phyloP scores from a whole-genome alignment of 2,329 filamentous ascomycete genomes.

The Hirsutella rhossiliensis region DNA sequence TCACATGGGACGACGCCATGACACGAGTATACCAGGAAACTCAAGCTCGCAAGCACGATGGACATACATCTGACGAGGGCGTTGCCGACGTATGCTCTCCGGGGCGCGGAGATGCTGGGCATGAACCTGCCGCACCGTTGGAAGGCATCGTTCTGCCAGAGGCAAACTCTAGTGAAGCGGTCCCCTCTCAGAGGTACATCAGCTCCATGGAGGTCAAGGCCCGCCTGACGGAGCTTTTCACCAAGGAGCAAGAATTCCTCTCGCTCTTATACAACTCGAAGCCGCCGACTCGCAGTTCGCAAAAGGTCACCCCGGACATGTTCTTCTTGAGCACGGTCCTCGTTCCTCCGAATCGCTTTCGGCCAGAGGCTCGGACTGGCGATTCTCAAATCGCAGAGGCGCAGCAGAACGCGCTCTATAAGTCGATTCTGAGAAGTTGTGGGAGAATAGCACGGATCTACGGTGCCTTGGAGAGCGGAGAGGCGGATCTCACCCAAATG shows the following conservation, averaged over 20 bases:
- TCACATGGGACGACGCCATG: constrained; percentile 61
- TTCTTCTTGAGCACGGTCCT: constrained; percentile 84
- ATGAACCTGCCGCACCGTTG: constrained; percentile 32
- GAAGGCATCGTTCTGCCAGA: constrained; percentile 22
- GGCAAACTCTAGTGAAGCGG: constrained; percentile 12
- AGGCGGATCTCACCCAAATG: constrained; percentile 51
- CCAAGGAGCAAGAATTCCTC: constrained; percentile 76
- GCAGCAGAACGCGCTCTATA: constrained; percentile 80
- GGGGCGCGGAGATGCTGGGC: constrained; percentile 27
- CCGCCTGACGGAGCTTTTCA: constrained; percentile 66
- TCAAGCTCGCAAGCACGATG: constrained; percentile 28
- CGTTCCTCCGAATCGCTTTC: constrained; percentile 84
- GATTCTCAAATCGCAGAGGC: constrained; percentile 75
- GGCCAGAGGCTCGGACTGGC: constrained; percentile 75
- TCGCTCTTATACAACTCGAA: constrained; percentile 75
- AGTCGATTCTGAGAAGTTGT: constrained; percentile 66
- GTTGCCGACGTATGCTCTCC: constrained; percentile 52
- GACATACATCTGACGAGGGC: constrained; percentile 50
- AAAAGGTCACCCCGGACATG: constrained; percentile 65
- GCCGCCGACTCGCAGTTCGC: constrained; percentile 43
- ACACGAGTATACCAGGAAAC: constrained; percentile 25
- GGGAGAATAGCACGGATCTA: constrained; percentile 64
- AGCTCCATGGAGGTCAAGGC: constrained; percentile 75
- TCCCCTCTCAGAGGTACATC: constrained; percentile 55
- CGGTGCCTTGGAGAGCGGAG: constrained; percentile 31